Evolutionary conservation across 2,329 filamentous ascomycete genomes (phyloP), one percentile per base, ranked within the genome.

Genomic region (Trichoderma breve): DNA sequence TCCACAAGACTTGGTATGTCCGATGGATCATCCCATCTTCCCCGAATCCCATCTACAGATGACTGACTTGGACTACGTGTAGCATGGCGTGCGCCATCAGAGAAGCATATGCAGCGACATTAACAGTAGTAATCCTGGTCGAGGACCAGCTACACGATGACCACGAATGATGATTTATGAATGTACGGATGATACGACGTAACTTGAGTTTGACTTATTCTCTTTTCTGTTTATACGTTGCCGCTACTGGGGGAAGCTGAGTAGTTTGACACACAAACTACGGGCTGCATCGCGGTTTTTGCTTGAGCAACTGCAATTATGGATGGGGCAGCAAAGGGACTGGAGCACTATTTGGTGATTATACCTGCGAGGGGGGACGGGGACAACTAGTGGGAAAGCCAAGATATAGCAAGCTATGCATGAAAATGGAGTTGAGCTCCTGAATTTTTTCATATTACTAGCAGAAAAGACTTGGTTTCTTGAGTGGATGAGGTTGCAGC

Each of bases 51-150:
- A 11, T 53, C 47, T 24, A 24, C 9, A 24, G n/a, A 21, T 60
- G 57, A 36, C 68, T 75, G 67, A 77, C 76, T 68, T 55, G 47
- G 15, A 7, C 18, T 7, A 75, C 73, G 24, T 24, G 24, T 24
- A 90, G 90, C 80, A 89, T 93, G 86, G 87, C 91, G 18, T 94
- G 92, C 79, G 90, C 91, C 11, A 90, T 94, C 72, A 85, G 92
- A 73, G 92, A 93, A 80, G 91, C 92, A 34, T 94, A 92, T 80
- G 92, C 92, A 3, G 91, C 90, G 18, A 90, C 90, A 43, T 80
- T 94, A 68, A 92, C 89, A 62, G 91, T 94, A 53, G 89, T 93
- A 53, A 92, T 94, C 71, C 81, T 94, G 70, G 84, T 91, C 51
- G 88, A 91, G 71, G 86, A 83, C 70, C 82, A 82, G 72, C 76